Evolutionary conservation across 805 yeast species (phyloP), one percentile per base, ranked within the genome.

Genomic region (Saccharomycopsis fermentans): DNA sequence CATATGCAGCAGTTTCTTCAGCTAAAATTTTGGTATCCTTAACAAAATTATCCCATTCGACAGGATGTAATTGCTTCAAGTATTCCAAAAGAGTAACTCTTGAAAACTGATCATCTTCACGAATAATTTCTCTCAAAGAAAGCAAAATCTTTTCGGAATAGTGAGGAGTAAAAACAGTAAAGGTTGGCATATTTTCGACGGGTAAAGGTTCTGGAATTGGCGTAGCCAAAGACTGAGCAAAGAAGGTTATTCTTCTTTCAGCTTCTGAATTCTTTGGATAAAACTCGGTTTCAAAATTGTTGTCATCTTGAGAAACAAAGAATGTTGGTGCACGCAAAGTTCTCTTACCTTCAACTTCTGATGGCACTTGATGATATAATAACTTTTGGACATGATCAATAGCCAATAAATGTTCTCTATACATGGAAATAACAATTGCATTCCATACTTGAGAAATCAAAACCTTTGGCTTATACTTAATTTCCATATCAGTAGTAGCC

Each of bases 181-280:
- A 94, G 12, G 98, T 92, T 64, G 99, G 99, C 99, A 94, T 94
- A 79, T 92, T 92, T 74, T 94, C 99, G 66, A 95, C 98, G 51
- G 99, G 99, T 70, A 94, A 79, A 63, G 99, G 98, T 77, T 94
- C 99, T 63, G 97, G 96, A 67, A 94, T 91, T 66, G 99, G 99
- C 61, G 99, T 94, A 56, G 99, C 95, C 74, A 94, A 80, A 11
- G 98, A 91, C 75, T 94, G 99, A 60, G 99, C 99, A 77, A 94
- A 94, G 87, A 95, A 94, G 60, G 97, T 89, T 67, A 94, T 91
- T 81, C 99, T 94, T 80, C 99, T 91, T 78, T 95, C 99, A 64
- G 99, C 99, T 75, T 94, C 99, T 52, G 97, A 90, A 74, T 92
- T 83, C 69, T 84, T 81, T 66, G 99, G 98, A 88, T 94, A 94